Evolutionary conservation across 768 basidiomycete species (phyloP).

Genomic region (Tubosaeta brunneosetosa): DNA sequence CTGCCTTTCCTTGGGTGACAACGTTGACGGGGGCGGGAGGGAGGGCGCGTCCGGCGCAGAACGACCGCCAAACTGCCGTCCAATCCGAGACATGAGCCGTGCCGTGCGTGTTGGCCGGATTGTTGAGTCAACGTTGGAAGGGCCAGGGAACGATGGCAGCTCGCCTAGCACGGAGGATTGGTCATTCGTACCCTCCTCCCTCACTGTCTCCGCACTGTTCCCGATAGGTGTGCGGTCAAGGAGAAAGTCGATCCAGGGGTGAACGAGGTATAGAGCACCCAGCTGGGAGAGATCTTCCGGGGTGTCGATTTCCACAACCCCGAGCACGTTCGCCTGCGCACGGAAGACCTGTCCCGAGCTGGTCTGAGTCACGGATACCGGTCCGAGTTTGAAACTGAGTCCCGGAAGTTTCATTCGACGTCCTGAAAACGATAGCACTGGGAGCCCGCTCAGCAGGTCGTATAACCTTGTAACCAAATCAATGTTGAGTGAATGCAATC

Average conservation of each 20-base stretch:
- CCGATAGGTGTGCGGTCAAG: background rate
- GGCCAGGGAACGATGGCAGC: too few species aligned
- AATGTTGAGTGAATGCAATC: background rate
- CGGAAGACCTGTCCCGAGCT: background rate
- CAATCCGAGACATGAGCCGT: background rate
- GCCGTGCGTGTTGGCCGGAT: background rate
- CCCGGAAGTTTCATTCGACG: background rate
- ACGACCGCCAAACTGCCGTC: too few species aligned
- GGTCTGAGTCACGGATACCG: background rate
- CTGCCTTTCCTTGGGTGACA: too few species aligned
- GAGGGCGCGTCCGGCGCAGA: too few species aligned
- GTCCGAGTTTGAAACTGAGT: background rate
- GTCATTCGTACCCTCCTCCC: background rate
- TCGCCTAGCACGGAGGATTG: background rate
- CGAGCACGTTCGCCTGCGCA: background rate
- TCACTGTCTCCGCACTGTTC: too few species aligned
- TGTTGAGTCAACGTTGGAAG: background rate
- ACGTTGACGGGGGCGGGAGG: too few species aligned
- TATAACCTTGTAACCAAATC: background rate
- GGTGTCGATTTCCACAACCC: constrained; percentile 3
- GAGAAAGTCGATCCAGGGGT: constrained; percentile 2
- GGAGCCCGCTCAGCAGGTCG: background rate
- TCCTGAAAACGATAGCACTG: background rate
- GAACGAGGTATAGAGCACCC: background rate
- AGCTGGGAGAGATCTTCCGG: background rate